These are phyloP conservation scores for Sclerotinia glacialis DNA, from an alignment of 2,329 filamentous ascomycete genomes.

Conservation along the genomic window DNA sequence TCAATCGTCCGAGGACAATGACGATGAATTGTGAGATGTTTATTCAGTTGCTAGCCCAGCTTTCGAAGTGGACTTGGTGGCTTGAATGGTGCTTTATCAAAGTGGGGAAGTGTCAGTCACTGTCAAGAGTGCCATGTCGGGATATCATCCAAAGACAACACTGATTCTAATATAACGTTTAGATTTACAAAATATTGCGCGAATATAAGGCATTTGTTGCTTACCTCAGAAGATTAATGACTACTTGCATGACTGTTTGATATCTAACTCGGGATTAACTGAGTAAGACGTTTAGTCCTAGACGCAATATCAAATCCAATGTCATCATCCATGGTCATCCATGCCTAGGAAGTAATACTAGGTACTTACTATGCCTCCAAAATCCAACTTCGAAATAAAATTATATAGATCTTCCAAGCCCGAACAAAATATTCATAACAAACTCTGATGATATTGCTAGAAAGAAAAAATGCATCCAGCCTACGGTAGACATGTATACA, in stretches of 20 bases:
- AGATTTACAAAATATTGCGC: neutral
- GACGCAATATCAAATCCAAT: neutral
- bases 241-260: neutral
- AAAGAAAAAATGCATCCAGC: neutral
- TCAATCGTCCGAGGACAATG: neutral
- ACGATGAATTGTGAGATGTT: conserved; percentile 4
- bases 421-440: too few species aligned
- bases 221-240: neutral
- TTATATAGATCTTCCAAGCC: neutral
- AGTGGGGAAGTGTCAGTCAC: neutral
- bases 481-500: neutral
- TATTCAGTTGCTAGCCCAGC: neutral
- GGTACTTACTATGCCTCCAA: neutral
- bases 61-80: neutral
- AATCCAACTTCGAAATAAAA: neutral
- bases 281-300: neutral
- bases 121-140: neutral
- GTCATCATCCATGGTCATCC: too few species aligned
- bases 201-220: neutral
- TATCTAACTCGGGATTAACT: neutral
- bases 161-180: neutral
- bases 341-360: neutral
- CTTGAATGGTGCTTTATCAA: neutral
- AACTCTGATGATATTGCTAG: neutral
- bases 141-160: neutral